Evolutionary conservation across 2,329 filamentous ascomycete genomes (phyloP).

Genomic region (Fusarium multiceps): DNA sequence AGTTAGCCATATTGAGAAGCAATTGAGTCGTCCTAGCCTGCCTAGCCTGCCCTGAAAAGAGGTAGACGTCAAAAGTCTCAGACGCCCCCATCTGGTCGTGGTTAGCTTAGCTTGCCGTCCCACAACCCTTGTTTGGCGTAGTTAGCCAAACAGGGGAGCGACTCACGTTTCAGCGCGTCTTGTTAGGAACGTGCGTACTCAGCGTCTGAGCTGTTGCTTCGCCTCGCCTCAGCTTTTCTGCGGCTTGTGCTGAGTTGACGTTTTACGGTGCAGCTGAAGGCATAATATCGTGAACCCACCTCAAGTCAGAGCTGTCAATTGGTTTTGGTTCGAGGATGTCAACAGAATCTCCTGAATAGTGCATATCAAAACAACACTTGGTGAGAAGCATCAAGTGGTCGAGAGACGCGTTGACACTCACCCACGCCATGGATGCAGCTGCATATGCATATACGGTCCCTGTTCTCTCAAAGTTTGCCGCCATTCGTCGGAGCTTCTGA

Average conservation of each 20-base stretch:
- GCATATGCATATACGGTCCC: constrained; percentile 7
- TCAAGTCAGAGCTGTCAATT: constrained; percentile 26
- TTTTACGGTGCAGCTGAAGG: constrained; percentile 38
- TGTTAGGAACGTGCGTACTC: constrained; percentile 35
- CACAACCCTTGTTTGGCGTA: constrained; percentile 36
- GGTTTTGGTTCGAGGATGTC: constrained; percentile 6
- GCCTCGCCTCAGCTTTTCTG: constrained; percentile 25
- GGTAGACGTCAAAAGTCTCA: constrained; percentile 37
- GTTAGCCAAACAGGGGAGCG: constrained; percentile 43
- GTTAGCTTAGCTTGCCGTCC: constrained; percentile 20
- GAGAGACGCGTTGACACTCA: constrained; percentile 40
- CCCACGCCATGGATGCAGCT: constrained; percentile 36
- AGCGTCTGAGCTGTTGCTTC: not conserved
- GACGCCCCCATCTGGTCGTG: constrained; percentile 17
- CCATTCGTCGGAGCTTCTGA: constrained; percentile 34
- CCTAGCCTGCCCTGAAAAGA: constrained; percentile 21
- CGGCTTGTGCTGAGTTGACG: constrained; percentile 4
- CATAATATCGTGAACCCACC: constrained; percentile 40
- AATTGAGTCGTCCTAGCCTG: constrained; percentile 25
- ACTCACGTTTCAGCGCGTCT: constrained; percentile 48
- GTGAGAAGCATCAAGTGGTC: constrained; percentile 29
- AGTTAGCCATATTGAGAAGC: constrained; percentile 35
- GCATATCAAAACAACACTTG: constrained; percentile 37
- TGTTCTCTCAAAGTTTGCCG: constrained; percentile 18
- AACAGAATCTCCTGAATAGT: constrained; percentile 35